Evolutionary conservation across 1,139 yeast species (phyloP), one percentile per base, ranked within the genome.

Genomic region (Kazachstania sp.): DNA sequence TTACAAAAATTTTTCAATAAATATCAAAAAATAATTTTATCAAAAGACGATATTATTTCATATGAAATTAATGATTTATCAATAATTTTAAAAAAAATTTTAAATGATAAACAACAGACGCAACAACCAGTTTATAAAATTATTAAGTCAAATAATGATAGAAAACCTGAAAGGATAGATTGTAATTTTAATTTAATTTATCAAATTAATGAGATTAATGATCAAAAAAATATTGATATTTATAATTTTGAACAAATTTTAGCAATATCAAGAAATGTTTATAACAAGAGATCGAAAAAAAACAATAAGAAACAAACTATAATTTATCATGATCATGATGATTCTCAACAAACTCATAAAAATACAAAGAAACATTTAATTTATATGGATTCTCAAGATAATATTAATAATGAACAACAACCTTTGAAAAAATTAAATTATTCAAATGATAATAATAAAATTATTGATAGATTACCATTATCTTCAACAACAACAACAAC

Each of bases 101-200:
- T 5, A n/a, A 13, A 4, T 56, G 23, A 47, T 56, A 30, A 69
- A n/a, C n/a, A n/a, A 68, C 4, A n/a, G n/a, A n/a, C n/a, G n/a
- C n/a, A n/a, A n/a, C n/a, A n/a, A n/a, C 63, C 68, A 2, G 66
- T 68, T 2, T 71, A 63, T 55, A 76, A 83, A 41, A 62, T 77
- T 1, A 68, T 82, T n/a, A 68, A 70, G 6, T 9, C 28, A 37
- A 68, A 66, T 23, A 74, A 78, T 1, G 87, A 86, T 0, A 83
- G 82, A 56, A 74, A 77, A 49, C 69, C 79, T 0, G 95, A 87
- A 60, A 74, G 71, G 45, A 75, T 85, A 13, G 77, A 79, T 51
- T 69, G 84, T 45, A 83, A 84, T 57, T 69, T 82, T 55, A 75
- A 77, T 43, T 65, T 83, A 36, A 59, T 86, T 39, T 75, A 79